A percentile compares a stretch with the other conserved stretches of the same genome.
Evolutionary conservation across 2,329 filamentous ascomycete species (phyloP).

Genomic region (Cucurbitaria berberidis): DNA sequence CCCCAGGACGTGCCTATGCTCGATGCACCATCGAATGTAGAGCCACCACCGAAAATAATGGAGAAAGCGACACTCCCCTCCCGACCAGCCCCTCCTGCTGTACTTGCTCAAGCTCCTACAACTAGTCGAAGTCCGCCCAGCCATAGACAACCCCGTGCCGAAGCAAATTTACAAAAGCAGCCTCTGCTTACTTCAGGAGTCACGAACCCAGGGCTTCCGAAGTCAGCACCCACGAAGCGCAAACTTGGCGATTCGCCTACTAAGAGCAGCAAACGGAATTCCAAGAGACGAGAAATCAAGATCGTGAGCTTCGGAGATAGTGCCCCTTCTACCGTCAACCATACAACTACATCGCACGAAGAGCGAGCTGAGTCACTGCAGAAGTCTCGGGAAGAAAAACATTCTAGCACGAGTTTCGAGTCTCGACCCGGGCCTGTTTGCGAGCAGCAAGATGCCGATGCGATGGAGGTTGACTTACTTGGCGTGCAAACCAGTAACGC

Average conservation of each 20-base stretch:
- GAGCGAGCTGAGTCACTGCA: slow-evolving; percentile 21
- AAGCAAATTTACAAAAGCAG: not conserved
- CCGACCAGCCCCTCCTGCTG: not conserved
- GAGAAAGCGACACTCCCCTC: not conserved
- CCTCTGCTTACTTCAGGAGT: slow-evolving; percentile 1
- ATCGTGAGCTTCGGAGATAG: slow-evolving; percentile 19
- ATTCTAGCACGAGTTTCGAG: slow-evolving; percentile 20
- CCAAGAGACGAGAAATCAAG: slow-evolving; percentile 35
- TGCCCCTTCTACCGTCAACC: slow-evolving; percentile 6
- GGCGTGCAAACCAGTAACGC: not conserved
- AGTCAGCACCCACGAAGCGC: too few relatives aligned
- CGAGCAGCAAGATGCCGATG: slow-evolving; percentile 2
- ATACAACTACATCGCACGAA: slow-evolving; percentile 3
- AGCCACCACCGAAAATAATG: not conserved
- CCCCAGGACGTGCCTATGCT: not conserved
- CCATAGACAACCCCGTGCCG: not conserved
- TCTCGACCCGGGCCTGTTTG: slow-evolving; percentile 4
- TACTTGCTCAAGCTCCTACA: not conserved
- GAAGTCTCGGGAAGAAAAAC: slow-evolving; percentile 18
- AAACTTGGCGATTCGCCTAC: slow-evolving; percentile 28
- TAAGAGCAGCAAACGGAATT: slow-evolving; percentile 18
- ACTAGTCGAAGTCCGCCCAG: not conserved
- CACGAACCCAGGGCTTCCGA: too few relatives aligned
- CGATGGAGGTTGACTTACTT: slow-evolving; percentile 7
- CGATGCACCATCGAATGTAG: not conserved